Conservation (phyloP, 78 protist species). For the Thecamonas trahens region DNA sequence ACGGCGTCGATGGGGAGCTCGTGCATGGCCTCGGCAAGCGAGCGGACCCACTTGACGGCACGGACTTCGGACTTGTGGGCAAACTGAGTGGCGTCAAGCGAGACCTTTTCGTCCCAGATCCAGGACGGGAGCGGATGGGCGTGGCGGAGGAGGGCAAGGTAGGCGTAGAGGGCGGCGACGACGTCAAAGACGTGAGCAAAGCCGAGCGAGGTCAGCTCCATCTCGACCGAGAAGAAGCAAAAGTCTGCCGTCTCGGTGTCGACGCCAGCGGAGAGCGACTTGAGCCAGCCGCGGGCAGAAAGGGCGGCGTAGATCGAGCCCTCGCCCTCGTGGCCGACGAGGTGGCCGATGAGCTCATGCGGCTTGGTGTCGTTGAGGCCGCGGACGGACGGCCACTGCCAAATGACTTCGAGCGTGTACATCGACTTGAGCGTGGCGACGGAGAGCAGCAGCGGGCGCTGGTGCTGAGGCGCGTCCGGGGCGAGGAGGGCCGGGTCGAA, state of each 20-base stretch:
- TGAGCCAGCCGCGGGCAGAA: not conserved
- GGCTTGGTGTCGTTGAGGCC: slow-evolving; percentile 10
- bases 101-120: not conserved
- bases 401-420: slow-evolving; percentile 1
- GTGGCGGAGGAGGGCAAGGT: not conserved
- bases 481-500: not conserved
- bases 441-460: not conserved
- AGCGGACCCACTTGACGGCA: slow-evolving; percentile 6
- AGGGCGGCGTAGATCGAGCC: slow-evolving; percentile 12
- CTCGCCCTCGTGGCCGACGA: slow-evolving; percentile 67
- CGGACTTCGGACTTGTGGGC: slow-evolving; percentile 13
- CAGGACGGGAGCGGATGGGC: not conserved
- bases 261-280: not conserved
- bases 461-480: not conserved
- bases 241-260: not conserved
- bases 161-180: not conserved
- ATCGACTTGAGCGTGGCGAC: not conserved
- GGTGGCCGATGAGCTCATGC: slow-evolving; percentile 14
- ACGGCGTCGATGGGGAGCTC: slow-evolving; percentile 10
- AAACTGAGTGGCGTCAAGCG: slow-evolving; percentile 10
- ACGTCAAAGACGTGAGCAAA: not conserved
- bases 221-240: not conserved
- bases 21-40: slow-evolving; percentile 15
- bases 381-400: not conserved
- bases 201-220: not conserved